Conservation (phyloP, 2,329 filamentous ascomycete genomes). For the Xylaria sp. region DNA sequence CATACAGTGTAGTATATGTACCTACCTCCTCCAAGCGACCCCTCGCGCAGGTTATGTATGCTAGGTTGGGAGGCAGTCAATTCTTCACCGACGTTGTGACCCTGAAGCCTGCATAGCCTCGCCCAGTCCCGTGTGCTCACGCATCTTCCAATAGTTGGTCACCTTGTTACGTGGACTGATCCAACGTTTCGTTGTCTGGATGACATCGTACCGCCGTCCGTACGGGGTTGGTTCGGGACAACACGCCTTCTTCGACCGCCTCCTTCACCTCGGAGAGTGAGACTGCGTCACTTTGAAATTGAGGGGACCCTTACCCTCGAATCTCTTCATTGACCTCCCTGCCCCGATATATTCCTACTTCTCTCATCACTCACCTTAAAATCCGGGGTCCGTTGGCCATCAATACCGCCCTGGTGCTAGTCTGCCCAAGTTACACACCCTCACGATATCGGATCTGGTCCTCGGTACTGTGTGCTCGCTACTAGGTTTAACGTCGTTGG, state of each 20-base stretch:
- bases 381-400: not conserved
- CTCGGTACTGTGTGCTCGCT: not conserved
- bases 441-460: not conserved
- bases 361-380: not conserved
- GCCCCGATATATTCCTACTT: conserved; percentile 5
- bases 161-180: conserved; percentile 13
- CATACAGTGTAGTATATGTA: conserved; percentile 20
- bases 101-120: conserved; percentile 25
- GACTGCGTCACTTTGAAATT: conserved; percentile 10
- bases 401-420: not conserved
- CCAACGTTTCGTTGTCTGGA: conserved; percentile 10
- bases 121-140: not conserved
- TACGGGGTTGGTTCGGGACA: conserved; percentile 2
- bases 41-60: conserved; percentile 26
- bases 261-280: conserved; percentile 11
- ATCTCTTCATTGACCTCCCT: not conserved
- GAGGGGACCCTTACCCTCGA: not conserved
- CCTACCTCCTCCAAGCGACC: conserved; percentile 8
- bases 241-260: conserved; percentile 11
- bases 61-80: not conserved
- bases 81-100: conserved; percentile 27
- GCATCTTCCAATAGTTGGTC: conserved; percentile 13
- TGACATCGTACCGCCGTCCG: conserved; percentile 6
- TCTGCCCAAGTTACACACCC: not conserved
- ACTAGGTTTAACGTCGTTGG: not conserved